Base-by-base conservation (phyloP, 2,329 filamentous ascomycete genomes). In the Fusarium buharicum region DNA sequence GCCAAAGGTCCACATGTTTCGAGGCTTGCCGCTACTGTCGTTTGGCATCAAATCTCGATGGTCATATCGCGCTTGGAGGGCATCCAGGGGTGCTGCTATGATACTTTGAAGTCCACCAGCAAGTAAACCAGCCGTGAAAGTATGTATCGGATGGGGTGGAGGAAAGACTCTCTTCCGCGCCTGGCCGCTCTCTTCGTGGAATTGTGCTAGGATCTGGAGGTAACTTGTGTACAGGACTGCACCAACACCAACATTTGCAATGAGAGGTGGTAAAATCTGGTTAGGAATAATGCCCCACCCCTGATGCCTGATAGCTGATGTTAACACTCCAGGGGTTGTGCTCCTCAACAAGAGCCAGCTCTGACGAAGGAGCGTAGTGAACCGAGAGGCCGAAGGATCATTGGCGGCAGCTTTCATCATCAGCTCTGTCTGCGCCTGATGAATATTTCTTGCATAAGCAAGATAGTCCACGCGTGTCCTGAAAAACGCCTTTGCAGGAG, bases 401-500 rank as follows among this genome's bases (percentile, higher is more conserved):
- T 66, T 72, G 3, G 74, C 74, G 6, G 74, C 75, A 24, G 76
- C 76, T 55, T 72, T 72, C 39, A 74, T 67, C 38, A 81, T 67
- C 18, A 73, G 54, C 46, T 76, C 69, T 2, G 74, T 75, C 55
- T 81, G 79, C 31, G 80, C 77, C 62, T 83, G 75, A 59, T 85
- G 82, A 4, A 86, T 72, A 14, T 74, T 80, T 24, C 85, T 79
- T 3, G 84, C 85, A 59, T 86, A 87, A 2, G 84, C 84, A 16
- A 87, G 81, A 66, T 93, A 97, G 79, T 97, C 93, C 63, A 97
- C 92, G 55, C 93, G 82, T 1, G 91, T 93, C 59, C 92, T 86
- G 77, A 97, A 96, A 74, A 97, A 97, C 14, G 93, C 91, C 77
- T 97, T 97, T 49, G 93, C 90, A 1, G 93, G 93, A 0, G 92